These are phyloP conservation scores for Curvularia sp. DNA, from an alignment of 2,329 filamentous ascomycete genomes.

Conservation along the genomic window DNA sequence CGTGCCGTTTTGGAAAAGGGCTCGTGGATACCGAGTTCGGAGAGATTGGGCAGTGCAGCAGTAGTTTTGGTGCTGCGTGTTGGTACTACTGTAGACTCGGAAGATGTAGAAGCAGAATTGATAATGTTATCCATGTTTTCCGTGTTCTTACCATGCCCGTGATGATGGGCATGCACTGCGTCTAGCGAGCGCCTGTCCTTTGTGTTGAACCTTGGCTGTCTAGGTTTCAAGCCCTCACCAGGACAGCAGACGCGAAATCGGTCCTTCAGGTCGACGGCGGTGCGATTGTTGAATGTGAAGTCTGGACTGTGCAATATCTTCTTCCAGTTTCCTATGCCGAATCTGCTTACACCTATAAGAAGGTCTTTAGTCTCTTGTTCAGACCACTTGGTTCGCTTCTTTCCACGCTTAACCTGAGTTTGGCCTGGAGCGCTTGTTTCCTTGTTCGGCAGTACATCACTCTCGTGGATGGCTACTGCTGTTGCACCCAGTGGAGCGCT, in stretches of 20 bases:
- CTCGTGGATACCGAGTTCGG: slow-evolving; percentile 57
- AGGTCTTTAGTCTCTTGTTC: slow-evolving; percentile 67
- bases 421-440: slow-evolving; percentile 8
- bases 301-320: slow-evolving; percentile 65
- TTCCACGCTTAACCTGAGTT: slow-evolving; percentile 51
- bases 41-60: slow-evolving; percentile 41
- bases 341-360: slow-evolving; percentile 65
- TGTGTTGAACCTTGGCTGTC: slow-evolving; percentile 52
- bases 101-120: background rate
- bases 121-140: background rate
- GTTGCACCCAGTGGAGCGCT: background rate
- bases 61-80: slow-evolving; percentile 31
- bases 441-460: background rate
- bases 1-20: slow-evolving; percentile 60
- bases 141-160: background rate
- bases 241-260: slow-evolving; percentile 65
- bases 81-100: background rate
- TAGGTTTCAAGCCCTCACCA: slow-evolving; percentile 38
- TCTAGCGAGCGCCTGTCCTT: slow-evolving; percentile 1
- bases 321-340: slow-evolving; percentile 71
- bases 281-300: slow-evolving; percentile 64
- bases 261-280: slow-evolving; percentile 70
- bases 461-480: slow-evolving; percentile 1
- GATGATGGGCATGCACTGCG: background rate
- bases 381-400: slow-evolving; percentile 67